Base-by-base conservation (phyloP, 169 alveolate species). In the Besnoitia besnoiti region DNA sequence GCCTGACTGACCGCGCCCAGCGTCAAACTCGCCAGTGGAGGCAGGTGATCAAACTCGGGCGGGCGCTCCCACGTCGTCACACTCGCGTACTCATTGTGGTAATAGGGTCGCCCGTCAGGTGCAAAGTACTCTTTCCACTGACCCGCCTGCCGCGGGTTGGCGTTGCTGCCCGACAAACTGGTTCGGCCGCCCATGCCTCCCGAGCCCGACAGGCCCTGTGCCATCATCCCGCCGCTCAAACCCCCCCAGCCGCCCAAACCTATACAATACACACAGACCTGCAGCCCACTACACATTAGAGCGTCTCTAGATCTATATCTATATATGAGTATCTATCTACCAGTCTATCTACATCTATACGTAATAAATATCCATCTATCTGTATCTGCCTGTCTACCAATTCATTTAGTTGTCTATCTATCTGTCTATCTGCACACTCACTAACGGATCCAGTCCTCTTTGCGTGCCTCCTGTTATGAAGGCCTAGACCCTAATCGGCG, bases 1-100 rank as follows among this genome's bases (percentile, higher is more conserved):
- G 90, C 92, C 76, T 46, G 30, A 59, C 27, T 24, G 12, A 42
- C 37, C 33, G 12, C 19, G 73, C 87, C 85, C 73, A 84, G 21
- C 1, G 79, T 50, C 73, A 84, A 40, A 40, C 85, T 39, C 49
- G 79, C 59, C 21, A 55, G 88, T 39, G 93, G 62, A 47, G 82
- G 75, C 37, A 92, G 46, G 0, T 75, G 92, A 59, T 93, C 97
- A 77, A 97, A 97, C 91, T 97, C 99, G 46, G 97, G 96, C n/a
- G 99, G 99, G 93, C 95, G 92, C 93, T 97, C 98, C 99, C 99
- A 97, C 55, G 97, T 98, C 0, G 98, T 97, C 50, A 96, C 94
- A 75, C 96, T 97, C 14, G 98, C 61, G 19, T 40, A 46, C 47
- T 67, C 94, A 33, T 91, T 91, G 89, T 91, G 94, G 62, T 91